phyloP scores from a whole-genome alignment of 495 filamentous ascomycete genomes.

The Penicillium lagena region DNA sequence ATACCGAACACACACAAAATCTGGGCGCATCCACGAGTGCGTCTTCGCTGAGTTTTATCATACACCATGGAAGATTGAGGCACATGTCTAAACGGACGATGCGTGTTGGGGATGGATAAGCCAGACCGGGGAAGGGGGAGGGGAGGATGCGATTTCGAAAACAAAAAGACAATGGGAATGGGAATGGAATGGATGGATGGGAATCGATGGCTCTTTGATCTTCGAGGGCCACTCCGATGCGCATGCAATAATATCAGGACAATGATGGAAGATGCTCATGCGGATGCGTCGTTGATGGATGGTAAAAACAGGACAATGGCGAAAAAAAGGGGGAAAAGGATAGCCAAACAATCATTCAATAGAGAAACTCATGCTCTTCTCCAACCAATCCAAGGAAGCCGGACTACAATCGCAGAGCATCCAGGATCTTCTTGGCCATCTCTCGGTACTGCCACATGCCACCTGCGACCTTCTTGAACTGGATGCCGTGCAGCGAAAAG shows the following conservation, averaged over 20 bases:
- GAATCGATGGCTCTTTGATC: background rate
- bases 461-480: constrained; percentile 95
- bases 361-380: constrained; percentile 3
- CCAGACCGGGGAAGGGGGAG: constrained; percentile 5
- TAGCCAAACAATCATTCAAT: constrained; percentile 1
- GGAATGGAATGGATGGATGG: constrained; percentile 2
- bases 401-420: constrained; percentile 69
- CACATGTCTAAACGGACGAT: constrained; percentile 9
- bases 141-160: background rate
- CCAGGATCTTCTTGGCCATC: constrained; percentile 91
- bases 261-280: constrained; percentile 21
- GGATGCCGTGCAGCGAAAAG: constrained; percentile 87
- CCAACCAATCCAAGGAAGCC: background rate
- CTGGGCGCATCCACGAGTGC: constrained; percentile 9
- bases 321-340: constrained; percentile 3
- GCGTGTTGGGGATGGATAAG: constrained; percentile 7
- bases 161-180: constrained; percentile 1
- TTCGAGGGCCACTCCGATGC: background rate
- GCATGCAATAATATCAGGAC: constrained; percentile 13
- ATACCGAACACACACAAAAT: constrained; percentile 4
- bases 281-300: constrained; percentile 25
- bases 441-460: constrained; percentile 98
- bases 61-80: constrained; percentile 24
- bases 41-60: constrained; percentile 18
- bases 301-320: constrained; percentile 1